Evolutionary conservation across 306 rosid genomes (phyloP).

Genomic region (Malus asiatica): DNA sequence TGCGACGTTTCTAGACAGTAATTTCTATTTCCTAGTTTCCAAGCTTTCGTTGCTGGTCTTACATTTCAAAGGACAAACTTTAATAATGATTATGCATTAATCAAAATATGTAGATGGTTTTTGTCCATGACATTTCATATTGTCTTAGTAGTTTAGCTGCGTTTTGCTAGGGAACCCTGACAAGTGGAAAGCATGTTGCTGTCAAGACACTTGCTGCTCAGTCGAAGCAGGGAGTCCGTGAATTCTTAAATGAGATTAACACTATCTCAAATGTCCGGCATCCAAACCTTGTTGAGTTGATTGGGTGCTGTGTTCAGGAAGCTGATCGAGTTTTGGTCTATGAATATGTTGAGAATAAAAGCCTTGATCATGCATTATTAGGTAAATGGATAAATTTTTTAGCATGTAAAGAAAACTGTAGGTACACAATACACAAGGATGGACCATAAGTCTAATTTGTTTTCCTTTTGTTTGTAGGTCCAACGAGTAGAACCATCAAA

Average conservation of each 20-base stretch:
- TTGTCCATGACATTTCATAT: not conserved
- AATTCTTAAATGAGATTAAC: slow-evolving; percentile 72
- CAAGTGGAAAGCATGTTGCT: slow-evolving; percentile 57
- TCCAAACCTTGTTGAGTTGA: slow-evolving; percentile 80
- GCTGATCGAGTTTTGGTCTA: slow-evolving; percentile 70
- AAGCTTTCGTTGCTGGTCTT: not conserved
- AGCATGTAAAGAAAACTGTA: slow-evolving; percentile 5
- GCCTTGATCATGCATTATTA: slow-evolving; percentile 64
- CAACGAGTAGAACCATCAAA: slow-evolving; percentile 20
- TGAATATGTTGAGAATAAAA: slow-evolving; percentile 72
- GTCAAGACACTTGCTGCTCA: slow-evolving; percentile 79
- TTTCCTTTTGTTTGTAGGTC: slow-evolving; percentile 37
- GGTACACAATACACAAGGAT: not conserved
- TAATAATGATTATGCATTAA: not conserved
- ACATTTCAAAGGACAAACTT: not conserved
- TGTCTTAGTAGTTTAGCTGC: not conserved
- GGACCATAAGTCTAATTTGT: slow-evolving; percentile 1
- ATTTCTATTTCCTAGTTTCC: not conserved
- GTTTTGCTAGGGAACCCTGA: slow-evolving; percentile 65
- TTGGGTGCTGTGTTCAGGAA: slow-evolving; percentile 78
- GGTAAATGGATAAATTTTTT: slow-evolving; percentile 34
- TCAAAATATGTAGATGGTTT: not conserved
- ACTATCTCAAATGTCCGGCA: slow-evolving; percentile 75
- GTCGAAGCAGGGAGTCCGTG: slow-evolving; percentile 84
- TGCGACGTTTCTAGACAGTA: not conserved